Percentiles rank a stretch among this genome's conserved stretches.
phyloP scores from a whole-genome alignment of 108 stramenopile species.

The Conticribra guillardii region DNA sequence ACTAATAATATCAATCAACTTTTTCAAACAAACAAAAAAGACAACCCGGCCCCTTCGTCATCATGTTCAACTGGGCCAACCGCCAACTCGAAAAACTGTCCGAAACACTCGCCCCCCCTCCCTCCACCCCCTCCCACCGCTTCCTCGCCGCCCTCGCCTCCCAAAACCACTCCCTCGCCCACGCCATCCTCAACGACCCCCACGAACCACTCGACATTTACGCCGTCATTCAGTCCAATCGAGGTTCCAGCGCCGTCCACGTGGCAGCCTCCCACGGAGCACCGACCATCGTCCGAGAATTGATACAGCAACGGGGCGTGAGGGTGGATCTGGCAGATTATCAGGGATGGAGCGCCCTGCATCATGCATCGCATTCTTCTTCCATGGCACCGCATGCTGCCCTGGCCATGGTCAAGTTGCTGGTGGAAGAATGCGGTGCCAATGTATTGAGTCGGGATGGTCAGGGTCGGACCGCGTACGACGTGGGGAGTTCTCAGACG shows the following conservation, averaged over 20 bases:
- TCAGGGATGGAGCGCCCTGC: conserved; percentile 74
- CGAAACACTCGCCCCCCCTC: conserved; percentile 84
- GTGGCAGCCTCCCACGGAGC: conserved; percentile 60
- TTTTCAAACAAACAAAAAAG: no score
- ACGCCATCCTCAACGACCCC: conserved; percentile 31
- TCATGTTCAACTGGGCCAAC: conserved; percentile 81
- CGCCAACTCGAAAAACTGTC: conserved; percentile 67
- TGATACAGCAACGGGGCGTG: conserved; percentile 57
- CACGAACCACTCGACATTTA: conserved; percentile 30
- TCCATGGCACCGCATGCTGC: conserved; percentile 15
- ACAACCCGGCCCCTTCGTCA: no score
- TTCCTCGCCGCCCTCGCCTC: conserved; percentile 46
- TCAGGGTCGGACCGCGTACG: conserved; percentile 83
- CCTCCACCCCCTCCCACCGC: conserved; percentile 51
- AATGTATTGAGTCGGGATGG: conserved; percentile 60
- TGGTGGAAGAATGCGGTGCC: conserved; percentile 66
- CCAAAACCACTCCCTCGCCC: conserved; percentile 27
- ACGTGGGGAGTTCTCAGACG: conserved; percentile 64
- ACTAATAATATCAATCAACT: no score
- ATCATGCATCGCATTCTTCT: conserved; percentile 65
- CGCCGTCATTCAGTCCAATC: conserved; percentile 22
- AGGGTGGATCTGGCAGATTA: conserved; percentile 57
- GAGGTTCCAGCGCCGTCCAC: conserved; percentile 72
- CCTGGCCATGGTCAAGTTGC: conserved; percentile 47
- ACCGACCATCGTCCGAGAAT: conserved; percentile 38